phyloP scores from a whole-genome alignment of 495 filamentous ascomycete species.

The Xanthoparmelia taractica region DNA sequence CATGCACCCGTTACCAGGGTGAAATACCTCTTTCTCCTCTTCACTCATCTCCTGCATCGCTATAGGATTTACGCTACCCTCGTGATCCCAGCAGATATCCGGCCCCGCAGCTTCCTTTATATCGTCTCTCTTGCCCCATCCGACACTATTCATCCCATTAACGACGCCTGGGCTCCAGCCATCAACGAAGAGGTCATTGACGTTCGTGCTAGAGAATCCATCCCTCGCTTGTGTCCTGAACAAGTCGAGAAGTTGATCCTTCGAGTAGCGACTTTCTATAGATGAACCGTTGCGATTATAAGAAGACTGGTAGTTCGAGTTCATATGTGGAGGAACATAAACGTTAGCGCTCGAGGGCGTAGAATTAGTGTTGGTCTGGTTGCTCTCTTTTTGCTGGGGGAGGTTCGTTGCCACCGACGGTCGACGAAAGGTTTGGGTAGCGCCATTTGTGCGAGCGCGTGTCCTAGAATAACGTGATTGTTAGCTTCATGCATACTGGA shows the following conservation, averaged over 20 bases:
- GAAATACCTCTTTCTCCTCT: conserved; percentile 69
- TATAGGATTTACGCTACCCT: conserved; percentile 64
- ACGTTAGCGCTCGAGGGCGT: conserved; percentile 46
- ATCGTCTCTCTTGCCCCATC: conserved; percentile 74
- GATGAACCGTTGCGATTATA: conserved; percentile 48
- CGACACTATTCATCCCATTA: conserved; percentile 53
- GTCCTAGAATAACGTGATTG: conserved; percentile 38
- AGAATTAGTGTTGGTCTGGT: conserved; percentile 39
- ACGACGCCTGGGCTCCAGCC: conserved; percentile 67
- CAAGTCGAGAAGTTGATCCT: conserved; percentile 73
- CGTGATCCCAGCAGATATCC: conserved; percentile 83
- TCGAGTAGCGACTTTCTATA: conserved; percentile 62
- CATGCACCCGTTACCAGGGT: too few relatives aligned
- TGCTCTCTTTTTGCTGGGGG: conserved; percentile 44
- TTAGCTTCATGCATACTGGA: conserved; percentile 17
- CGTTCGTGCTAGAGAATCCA: conserved; percentile 51
- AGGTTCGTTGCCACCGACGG: conserved; percentile 62
- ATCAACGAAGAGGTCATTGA: conserved; percentile 63
- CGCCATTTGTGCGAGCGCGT: conserved; percentile 65
- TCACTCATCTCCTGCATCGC: conserved; percentile 68
- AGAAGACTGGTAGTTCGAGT: conserved; percentile 41
- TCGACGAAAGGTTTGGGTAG: conserved; percentile 79
- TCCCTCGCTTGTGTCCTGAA: conserved; percentile 54
- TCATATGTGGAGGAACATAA: conserved; percentile 56
- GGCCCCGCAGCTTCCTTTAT: conserved; percentile 57